Base-by-base conservation (phyloP, 2,329 filamentous ascomycete species). In the Aspergillus fumigatiaffinis region DNA sequence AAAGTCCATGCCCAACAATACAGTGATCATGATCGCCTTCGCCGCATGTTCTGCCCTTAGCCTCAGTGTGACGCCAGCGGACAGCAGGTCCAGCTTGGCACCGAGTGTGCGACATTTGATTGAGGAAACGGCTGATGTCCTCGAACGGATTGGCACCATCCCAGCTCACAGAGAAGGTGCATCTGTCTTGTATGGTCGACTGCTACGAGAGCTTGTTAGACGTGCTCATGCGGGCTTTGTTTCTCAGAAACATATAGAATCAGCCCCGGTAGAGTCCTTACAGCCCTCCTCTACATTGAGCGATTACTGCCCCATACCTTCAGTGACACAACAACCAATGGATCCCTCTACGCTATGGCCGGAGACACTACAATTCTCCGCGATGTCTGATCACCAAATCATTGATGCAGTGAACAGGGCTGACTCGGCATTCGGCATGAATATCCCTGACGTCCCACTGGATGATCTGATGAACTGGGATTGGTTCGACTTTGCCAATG, bases 1-100 rank as follows among this genome's bases (percentile, higher is more conserved):
- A 0, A 85, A 85, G 55, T 90, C 87, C 0, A 91, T 91, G 87
- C 88, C 88, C 0, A 91, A 91, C 71, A 91, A 91, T 63, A 90
- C 88, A 0, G 84, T 87, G 55, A 89, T 90, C 61, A 91, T 91
- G 88, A 89, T 91, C 12, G 88, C 87, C 1, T 90, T 90, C 61
- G 87, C 88, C 0, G 86, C 86, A 4, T 88, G 85, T 64, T 88
- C 88, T 60, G 86, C 86, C 0, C 72, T 89, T n/a, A 82, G 84
- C 9, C 77, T 89, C 4, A 87, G 84, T 62, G 80, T 84, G 0
- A 83, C 84, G 50, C 80, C 84, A 2, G 78, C 81, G 0, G 84
- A 81, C 28, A 81, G 79, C 56, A 75, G 71, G 44, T 85, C 82
- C 0, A 82, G 81, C 52, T 70, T 88, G 0, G 85, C 84, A 0